phyloP scores from a whole-genome alignment of 768 basidiomycete genomes.

The Candolleomyces aberdarensis region DNA sequence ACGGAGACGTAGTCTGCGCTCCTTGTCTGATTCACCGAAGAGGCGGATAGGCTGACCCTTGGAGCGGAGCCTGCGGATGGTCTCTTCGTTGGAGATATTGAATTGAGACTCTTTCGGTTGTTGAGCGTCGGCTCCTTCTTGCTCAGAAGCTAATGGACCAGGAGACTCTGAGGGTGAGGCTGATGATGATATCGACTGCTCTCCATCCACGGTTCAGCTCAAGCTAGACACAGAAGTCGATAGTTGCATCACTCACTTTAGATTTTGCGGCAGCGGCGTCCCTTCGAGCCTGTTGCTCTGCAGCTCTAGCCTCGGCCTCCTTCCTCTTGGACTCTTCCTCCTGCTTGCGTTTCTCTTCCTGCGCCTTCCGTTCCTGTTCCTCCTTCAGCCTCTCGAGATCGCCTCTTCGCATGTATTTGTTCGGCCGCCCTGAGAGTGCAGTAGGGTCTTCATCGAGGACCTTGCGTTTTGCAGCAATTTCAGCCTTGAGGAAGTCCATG shows the following conservation, averaged over 20 bases:
- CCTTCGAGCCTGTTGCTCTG: background rate
- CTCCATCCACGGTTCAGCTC: constrained; percentile 32
- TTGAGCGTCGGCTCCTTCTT: constrained; percentile 24
- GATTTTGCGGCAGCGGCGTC: constrained; percentile 18
- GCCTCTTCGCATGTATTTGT: constrained; percentile 88
- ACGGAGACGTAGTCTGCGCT: constrained; percentile 81
- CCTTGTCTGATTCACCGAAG: constrained; percentile 95
- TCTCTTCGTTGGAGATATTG: constrained; percentile 93
- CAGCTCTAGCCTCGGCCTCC: constrained; percentile 27
- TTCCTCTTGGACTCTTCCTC: constrained; percentile 29
- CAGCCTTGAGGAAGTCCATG: constrained; percentile 92
- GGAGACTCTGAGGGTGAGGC: constrained; percentile 40
- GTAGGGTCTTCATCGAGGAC: constrained; percentile 48
- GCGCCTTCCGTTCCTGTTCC: constrained; percentile 39
- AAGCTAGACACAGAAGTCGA: background rate
- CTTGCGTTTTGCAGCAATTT: constrained; percentile 87
- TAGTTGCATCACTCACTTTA: constrained; percentile 41
- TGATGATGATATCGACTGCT: constrained; percentile 42
- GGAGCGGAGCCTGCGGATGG: constrained; percentile 78
- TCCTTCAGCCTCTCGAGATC: constrained; percentile 78
- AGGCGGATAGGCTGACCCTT: constrained; percentile 94
- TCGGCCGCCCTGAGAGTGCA: constrained; percentile 39
- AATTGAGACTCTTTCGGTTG: constrained; percentile 56
- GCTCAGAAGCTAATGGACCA: constrained; percentile 19
- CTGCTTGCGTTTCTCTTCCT: constrained; percentile 30